A percentile compares a stretch with the other conserved stretches of the same genome.
phyloP scores from a whole-genome alignment of 2,329 filamentous ascomycete species.

The Chrysosporium keratinophilum region DNA sequence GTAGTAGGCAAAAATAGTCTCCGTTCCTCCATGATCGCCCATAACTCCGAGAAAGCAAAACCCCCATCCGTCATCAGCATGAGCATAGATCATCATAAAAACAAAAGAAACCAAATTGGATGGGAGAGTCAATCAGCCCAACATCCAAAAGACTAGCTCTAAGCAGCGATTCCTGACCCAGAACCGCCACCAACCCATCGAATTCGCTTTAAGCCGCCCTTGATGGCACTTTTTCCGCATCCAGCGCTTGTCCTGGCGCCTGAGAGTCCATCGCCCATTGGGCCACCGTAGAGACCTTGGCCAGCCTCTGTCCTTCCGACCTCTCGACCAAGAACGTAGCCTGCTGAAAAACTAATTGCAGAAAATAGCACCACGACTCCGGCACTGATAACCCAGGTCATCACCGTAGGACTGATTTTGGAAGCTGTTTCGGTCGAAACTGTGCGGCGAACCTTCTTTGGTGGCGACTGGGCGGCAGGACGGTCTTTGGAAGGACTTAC shows the following conservation, averaged over 20 bases:
- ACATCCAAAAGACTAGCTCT: slow-evolving; percentile 5
- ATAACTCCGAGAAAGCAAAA: not conserved
- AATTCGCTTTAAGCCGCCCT: slow-evolving; percentile 34
- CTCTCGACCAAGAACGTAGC: slow-evolving; percentile 52
- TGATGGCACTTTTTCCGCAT: slow-evolving; percentile 39
- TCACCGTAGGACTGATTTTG: slow-evolving; percentile 47
- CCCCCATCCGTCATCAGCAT: not conserved
- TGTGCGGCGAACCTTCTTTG: slow-evolving; percentile 29
- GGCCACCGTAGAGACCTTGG: slow-evolving; percentile 18
- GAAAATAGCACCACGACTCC: slow-evolving; percentile 55
- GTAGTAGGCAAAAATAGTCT: too few species aligned
- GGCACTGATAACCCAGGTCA: slow-evolving; percentile 57
- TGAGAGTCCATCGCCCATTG: slow-evolving; percentile 22
- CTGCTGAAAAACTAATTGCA: slow-evolving; percentile 55
- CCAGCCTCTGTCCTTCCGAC: slow-evolving; percentile 44
- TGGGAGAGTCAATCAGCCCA: not conserved
- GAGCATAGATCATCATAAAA: not conserved
- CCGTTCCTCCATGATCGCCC: too few species aligned
- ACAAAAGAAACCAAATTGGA: not conserved
- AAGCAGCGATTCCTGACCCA: slow-evolving; percentile 31
- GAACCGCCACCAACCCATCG: slow-evolving; percentile 34
- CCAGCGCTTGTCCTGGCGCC: slow-evolving; percentile 27
- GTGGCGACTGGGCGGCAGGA: slow-evolving; percentile 16
- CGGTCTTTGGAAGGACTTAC: slow-evolving; percentile 33
- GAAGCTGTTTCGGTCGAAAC: slow-evolving; percentile 24